Percentiles rank a stretch among this genome's conserved stretches.
Conservation (phyloP, 805 yeast genomes). For the Saturnispora bothae region DNA sequence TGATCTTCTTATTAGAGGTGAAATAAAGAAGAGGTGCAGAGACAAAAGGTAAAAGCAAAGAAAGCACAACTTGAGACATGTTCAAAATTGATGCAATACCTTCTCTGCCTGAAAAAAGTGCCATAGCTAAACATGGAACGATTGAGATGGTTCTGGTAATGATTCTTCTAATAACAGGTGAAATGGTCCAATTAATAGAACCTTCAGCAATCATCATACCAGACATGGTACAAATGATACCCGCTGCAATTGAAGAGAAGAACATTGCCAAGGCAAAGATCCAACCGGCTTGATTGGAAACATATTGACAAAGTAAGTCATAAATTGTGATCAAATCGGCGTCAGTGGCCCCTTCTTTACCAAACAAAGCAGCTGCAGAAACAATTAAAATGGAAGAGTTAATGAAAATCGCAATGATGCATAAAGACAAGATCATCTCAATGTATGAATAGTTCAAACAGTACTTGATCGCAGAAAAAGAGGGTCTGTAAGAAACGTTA, state of each 20-base stretch:
- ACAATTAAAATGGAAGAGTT: slow-evolving; percentile 76
- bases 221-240: slow-evolving; percentile 85
- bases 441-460: slow-evolving; percentile 61
- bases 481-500: slow-evolving; percentile 45
- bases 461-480: slow-evolving; percentile 59
- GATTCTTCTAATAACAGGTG: slow-evolving; percentile 73
- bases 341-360: slow-evolving; percentile 56
- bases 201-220: slow-evolving; percentile 94
- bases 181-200: slow-evolving; percentile 67
- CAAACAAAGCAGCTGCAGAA: slow-evolving; percentile 68
- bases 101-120: slow-evolving; percentile 56
- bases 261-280: slow-evolving; percentile 77
- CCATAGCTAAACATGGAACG: slow-evolving; percentile 68
- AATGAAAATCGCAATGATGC: slow-evolving; percentile 76
- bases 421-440: slow-evolving; percentile 61
- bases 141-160: slow-evolving; percentile 71
- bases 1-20: slow-evolving; percentile 58
- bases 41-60: slow-evolving; percentile 72
- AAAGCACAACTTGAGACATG: slow-evolving; percentile 76
- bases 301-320: slow-evolving; percentile 42
- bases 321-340: slow-evolving; percentile 81
- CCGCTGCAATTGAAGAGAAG: slow-evolving; percentile 83
- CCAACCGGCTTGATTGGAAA: slow-evolving; percentile 74
- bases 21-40: slow-evolving; percentile 80
- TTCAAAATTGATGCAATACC: slow-evolving; percentile 70